Evolutionary conservation across 2,329 filamentous ascomycete species (phyloP), one percentile per base, ranked within the genome.

Genomic region (Epichloe bromicola): DNA sequence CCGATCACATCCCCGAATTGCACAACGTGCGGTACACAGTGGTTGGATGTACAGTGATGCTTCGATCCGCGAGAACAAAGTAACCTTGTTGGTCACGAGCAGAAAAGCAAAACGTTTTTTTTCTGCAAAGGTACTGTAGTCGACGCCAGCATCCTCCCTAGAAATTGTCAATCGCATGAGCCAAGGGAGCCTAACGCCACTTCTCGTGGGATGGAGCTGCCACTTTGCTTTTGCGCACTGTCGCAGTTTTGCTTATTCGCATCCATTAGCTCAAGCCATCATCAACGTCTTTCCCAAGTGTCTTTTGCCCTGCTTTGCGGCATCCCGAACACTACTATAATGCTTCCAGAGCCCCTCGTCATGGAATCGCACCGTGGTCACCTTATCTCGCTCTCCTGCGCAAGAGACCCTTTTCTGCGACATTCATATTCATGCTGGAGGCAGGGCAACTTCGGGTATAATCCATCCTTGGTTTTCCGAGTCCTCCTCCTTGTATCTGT

Each of bases 151-250:
- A 42, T 45, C 33, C 48, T 45, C 33, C 48, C 34, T 23, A 40
- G 34, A n/a, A 20, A 39, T 39, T 40, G 20, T 17, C 34, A 33
- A 20, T 20, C 38, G 26, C 42, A 34, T 39, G 34, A 45, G 30
- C 15, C 41, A 36, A 47, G 26, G 40, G 42, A 30, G 42, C 26
- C 39, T 49, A 41, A 36, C 46, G 51, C 26, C 36, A 36, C 46
- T 36, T 43, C 30, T 39, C 42, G 36, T 51, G 46, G 42, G 34
- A 15, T n/a, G 33, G 19, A 44, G 42, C 42, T 46, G 44, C 36
- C 37, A 46, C 39, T 50, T 54, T 54, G 44, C 53, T 54, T 54
- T 54, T 50, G 47, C 20, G 49, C 49, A 51, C 33, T 46, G 42
- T 50, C 45, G 48, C 26, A 40, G 42, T 49, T 52, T 51, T 52